Base-by-base conservation (phyloP, 352 stramenopile genomes). In the Pelagophyceae sp. region DNA sequence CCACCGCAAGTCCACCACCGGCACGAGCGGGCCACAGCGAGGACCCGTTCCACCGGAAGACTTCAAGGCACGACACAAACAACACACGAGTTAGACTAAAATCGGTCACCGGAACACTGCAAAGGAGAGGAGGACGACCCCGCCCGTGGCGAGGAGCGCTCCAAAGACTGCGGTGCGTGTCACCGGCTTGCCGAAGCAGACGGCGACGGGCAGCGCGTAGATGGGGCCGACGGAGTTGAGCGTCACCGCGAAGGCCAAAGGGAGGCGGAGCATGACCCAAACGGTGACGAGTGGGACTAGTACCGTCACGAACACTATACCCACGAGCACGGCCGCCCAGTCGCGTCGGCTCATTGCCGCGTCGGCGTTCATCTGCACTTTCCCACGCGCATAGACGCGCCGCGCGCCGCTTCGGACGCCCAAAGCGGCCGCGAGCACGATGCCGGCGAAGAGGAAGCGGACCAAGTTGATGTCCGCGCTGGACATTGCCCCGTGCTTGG, bases 401-500 rank as follows among this genome's bases (percentile, higher is more conserved):
- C 11, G 11, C 11, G 45, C 45, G 45, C 45, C 11, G 45, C 23
- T 11, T 54, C 45, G 45, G 11, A 54, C 38, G 76, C 81, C 27
- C 40, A 85, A 38, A 74, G 82, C 61, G 50, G 78, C 31, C 45
- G 29, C 35, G 69, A 83, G n/a, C 33, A 76, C 1, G 72, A 80
- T 17, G 72, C 72, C 69, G 64, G 81, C 25, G 75, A 82, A 38
- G 78, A 75, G 27, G 78, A 84, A 15, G 75, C 85, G 20, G 76
- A 81, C 61, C 32, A 79, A 70, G 76, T 80, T 77, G 50, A 72
- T 11, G 6, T 71, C n/a, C 3, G 11, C 61, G 11, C n/a, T 40
- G 3, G 61, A 38, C 3, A 38, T 3, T 1, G 1, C n/a, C 3
- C 61, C 15, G n/a, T 31, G 61, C 31, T 37, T 6, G 3, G 61